phyloP scores from a whole-genome alignment of 1,284 basidiomycete species.

The Abortiporus biennis region DNA sequence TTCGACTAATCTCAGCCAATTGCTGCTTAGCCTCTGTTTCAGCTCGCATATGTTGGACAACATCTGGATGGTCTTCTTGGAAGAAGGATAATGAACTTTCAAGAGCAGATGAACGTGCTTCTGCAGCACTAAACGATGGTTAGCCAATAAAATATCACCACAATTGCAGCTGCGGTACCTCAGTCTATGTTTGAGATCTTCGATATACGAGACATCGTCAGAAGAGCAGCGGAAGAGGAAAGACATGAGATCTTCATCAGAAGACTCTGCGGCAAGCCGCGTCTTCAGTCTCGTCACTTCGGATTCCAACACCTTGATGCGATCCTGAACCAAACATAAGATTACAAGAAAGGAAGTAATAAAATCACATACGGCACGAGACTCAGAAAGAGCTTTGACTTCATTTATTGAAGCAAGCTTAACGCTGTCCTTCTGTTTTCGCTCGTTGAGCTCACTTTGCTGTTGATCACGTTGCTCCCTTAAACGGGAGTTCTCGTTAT shows the following conservation, averaged over 20 bases:
- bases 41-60: constrained; percentile 37
- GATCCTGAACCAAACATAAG: constrained; percentile 44
- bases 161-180: too few relatives aligned
- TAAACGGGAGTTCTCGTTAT: constrained; percentile 71
- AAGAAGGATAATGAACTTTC: constrained; percentile 43
- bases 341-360: neutral
- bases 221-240: constrained; percentile 61
- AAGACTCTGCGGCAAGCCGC: constrained; percentile 68
- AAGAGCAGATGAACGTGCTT: constrained; percentile 43
- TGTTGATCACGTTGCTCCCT: constrained; percentile 80
- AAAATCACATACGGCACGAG: constrained; percentile 48
- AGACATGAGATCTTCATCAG: constrained; percentile 66
- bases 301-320: constrained; percentile 67
- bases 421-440: constrained; percentile 60
- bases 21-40: constrained; percentile 52
- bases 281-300: constrained; percentile 77
- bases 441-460: constrained; percentile 66
- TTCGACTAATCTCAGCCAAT: constrained; percentile 36
- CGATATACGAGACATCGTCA: constrained; percentile 58
- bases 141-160: too few relatives aligned
- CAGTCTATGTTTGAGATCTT: constrained; percentile 53
- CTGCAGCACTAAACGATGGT: constrained; percentile 47
- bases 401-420: constrained; percentile 67
- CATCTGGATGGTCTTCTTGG: constrained; percentile 41
- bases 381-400: constrained; percentile 64